Base-by-base conservation (phyloP, 2,329 filamentous ascomycete species). In the Diaporthe humulicola region DNA sequence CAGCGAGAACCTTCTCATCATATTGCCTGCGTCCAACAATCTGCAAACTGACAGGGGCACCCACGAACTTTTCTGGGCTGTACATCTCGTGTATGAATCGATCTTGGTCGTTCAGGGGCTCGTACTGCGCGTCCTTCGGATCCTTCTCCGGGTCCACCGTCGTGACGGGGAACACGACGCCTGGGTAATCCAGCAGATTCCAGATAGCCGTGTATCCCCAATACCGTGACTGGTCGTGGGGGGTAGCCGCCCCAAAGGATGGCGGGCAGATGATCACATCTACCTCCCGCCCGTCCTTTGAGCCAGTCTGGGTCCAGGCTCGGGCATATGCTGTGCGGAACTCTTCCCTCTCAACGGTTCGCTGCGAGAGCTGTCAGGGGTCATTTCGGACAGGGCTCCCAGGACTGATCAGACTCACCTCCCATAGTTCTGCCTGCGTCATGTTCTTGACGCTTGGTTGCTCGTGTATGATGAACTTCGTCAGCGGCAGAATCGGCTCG, bases 181-280 rank as follows among this genome's bases (percentile, higher is more conserved):
- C 78, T 0, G 81, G 81, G 17, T 80, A 78, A 50, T 83, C 82
- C 1, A 83, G 79, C 5, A 81, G 77, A 48, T 83, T 83, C 79
- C 80, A 83, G 30, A 82, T 79, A 4, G 78, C 77, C 0, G 81
- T 83, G 70, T 83, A 83, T 30, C 73, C 72, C 74, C 77, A 81
- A 56, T 81, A 80, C 17, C 78, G 77, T 5, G 77, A 72, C 22
- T 77, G 75, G 4, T 77, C 80, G 7, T 77, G 74, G 4, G 50
- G 71, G 2, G 77, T 76, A 3, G 77, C 78, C 15, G 75, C 76
- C 22, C 80, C 80, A 3, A 79, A 73, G 22, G 78, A 81, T 1
- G 76, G 77, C 1, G 80, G 80, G 40, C 79, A 80, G 19, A 81
- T 76, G 14, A 81, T 78, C 40, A 81, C 77, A 56, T 81, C 80